Evolutionary conservation across 768 basidiomycete species (phyloP), one percentile per base, ranked within the genome.

Genomic region (Termitomyces sp.): DNA sequence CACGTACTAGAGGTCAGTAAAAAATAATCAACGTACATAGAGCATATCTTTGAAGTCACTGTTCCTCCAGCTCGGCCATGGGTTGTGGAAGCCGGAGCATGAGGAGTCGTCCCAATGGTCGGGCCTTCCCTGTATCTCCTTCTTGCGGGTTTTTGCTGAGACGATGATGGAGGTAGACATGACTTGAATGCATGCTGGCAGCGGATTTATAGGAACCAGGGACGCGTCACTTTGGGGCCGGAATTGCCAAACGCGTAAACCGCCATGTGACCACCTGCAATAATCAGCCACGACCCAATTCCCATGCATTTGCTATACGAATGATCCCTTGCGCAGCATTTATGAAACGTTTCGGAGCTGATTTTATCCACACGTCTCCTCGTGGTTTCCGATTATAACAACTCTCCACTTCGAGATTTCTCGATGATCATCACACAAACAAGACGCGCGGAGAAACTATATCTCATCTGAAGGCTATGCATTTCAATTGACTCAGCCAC

Each of bases 61-160:
- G 21, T n/a, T 37, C 29, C 63, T 62, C 48, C 60, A 71, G 50
- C 71, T 70, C 16, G 59, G 55, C 68, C 69, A 72, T 37, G 71
- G 71, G 35, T 71, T 72, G 38, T 62, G 25, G 44, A 72, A 72
- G 4, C 57, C 55, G 11, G 63, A 65, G n/a, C 62, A 61, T 31
- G 43, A 59, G 21, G 56, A 38, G 50, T 70, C 61, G 12, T 65
- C 61, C 69, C 70, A 69, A 52, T 71, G 71, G n/a, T 60, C 62
- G 11, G 69, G 69, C 32, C 57, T 63, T 17, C 37, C 47, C 38
- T 49, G 54, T 6, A 10, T 29, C 19, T 48, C 55, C 16, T 49
- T 49, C 40, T 42, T 56, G n/a, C 31, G 35, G 14, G 12, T 6
- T 5, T 23, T 23, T n/a, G 27, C 31, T 17, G 37, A 40, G 29